These are phyloP conservation scores for Citrus cavaleriei DNA, from an alignment of 345 rosid species.

Conservation along the genomic window DNA sequence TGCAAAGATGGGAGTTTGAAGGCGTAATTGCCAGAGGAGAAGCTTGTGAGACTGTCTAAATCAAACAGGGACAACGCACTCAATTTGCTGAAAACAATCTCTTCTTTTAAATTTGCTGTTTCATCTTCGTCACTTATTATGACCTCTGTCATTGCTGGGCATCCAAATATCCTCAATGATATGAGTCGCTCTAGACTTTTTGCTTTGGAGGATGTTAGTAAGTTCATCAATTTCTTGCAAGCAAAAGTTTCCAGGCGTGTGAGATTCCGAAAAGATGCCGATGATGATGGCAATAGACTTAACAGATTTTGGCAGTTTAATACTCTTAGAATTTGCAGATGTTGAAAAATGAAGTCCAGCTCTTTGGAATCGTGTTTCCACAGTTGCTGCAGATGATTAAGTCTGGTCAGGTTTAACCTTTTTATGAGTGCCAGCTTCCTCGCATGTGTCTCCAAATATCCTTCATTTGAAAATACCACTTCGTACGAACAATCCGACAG, in stretches of 20 bases:
- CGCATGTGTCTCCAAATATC: neutral
- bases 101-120: neutral
- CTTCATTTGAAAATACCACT: conserved; percentile 5
- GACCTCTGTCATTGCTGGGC: neutral
- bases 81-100: conserved; percentile 4
- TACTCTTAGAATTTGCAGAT: neutral
- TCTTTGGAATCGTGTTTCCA: conserved; percentile 4
- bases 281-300: neutral
- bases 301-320: neutral
- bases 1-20: neutral
- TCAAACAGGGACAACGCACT: neutral
- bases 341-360: neutral
- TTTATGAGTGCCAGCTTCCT: neutral
- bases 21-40: neutral
- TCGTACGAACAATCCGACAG: neutral
- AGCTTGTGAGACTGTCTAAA: neutral
- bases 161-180: neutral
- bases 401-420: fast-evolving
- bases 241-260: neutral
- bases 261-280: conserved; percentile 4
- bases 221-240: neutral
- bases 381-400: neutral
- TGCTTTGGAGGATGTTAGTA: conserved; percentile 6
- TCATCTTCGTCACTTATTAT: neutral
- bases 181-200: neutral